Base-by-base conservation (phyloP, 441 rosid species). In the Isatis lusitanica region DNA sequence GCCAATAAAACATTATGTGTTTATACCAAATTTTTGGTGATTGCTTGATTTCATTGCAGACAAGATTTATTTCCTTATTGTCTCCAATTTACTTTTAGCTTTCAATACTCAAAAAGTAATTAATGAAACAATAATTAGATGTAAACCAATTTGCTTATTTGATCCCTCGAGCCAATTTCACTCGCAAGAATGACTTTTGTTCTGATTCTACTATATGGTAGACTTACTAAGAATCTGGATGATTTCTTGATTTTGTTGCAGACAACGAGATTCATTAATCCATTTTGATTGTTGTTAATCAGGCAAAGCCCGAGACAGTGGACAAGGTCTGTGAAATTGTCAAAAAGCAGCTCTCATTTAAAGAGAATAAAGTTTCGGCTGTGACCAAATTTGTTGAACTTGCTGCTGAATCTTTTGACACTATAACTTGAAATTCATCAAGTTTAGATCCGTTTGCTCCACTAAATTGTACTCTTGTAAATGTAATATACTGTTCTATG, bases 371-470 rank as follows among this genome's bases (percentile, higher is more conserved):
- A 9, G 82, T 92, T 48, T 70, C 73, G 1, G 93, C 87, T 4
- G 84, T 57, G 4, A 83, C 98, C 17, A 85, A 82, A 50, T 92
- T 92, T 58, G 7, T 58, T 55, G 85, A 78, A 0, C 96, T 92
- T 36, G 97, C 94, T 67, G 97, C 97, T 51, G 97, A 92, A 83
- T 92, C 97, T 63, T 91, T 90, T 60, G 97, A 92, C 68, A 90
- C 94, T 77, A 96, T 92, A 86, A 53, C 48, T 44, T n/a, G 5
- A 42, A 7, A 42, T 42, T 2, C 47, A 13, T 12, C 13, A 1
- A 11, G 6, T 40, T 38, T 38, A 9, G 40, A 38, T 38, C 10
- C 44, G 5, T 48, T 30, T 1, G 26, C 26, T 24, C 26, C 26
- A 24, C 26, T 24, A 3, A 24, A 24, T 24, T 24, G 1, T 1